Conservation (phyloP, 805 yeast genomes). For the Saitoella complicata region DNA sequence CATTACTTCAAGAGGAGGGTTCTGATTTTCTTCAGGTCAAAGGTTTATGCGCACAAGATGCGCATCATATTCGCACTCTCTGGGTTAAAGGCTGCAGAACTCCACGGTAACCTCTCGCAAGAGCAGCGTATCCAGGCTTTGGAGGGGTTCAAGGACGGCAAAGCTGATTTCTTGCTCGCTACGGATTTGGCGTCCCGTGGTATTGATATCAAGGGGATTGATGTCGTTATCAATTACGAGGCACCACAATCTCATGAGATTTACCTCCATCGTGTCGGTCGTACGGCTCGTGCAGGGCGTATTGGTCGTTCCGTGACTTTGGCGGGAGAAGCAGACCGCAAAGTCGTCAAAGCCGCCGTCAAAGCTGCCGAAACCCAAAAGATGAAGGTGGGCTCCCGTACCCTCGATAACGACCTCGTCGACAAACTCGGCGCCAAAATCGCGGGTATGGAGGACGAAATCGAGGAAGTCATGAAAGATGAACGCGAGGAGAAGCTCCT, state of each 20-base stretch:
- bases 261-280: conserved; percentile 93
- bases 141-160: conserved; percentile 61
- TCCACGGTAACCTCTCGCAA: conserved; percentile 77
- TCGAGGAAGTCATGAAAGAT: conserved; percentile 68
- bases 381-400: conserved; percentile 50
- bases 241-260: conserved; percentile 89
- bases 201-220: conserved; percentile 95
- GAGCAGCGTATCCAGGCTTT: conserved; percentile 85
- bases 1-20: conserved; percentile 56
- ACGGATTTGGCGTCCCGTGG: conserved; percentile 99
- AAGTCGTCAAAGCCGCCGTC: conserved; percentile 80
- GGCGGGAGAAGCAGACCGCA: conserved; percentile 87
- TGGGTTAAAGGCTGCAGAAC: conserved; percentile 72
- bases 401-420: conserved; percentile 77
- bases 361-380: conserved; percentile 49
- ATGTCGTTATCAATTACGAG: conserved; percentile 82
- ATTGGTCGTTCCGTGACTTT: conserved; percentile 84
- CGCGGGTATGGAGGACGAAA: conserved; percentile 38
- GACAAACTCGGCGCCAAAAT: conserved; percentile 50
- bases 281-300: conserved; percentile 99
- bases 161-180: conserved; percentile 79
- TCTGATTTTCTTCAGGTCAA: conserved; percentile 83
- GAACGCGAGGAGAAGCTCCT: conserved; percentile 61
- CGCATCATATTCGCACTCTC: conserved; percentile 71
- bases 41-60: conserved; percentile 75